phyloP scores from a whole-genome alignment of 148 eudicot genomes.

The Drosera capensis region DNA sequence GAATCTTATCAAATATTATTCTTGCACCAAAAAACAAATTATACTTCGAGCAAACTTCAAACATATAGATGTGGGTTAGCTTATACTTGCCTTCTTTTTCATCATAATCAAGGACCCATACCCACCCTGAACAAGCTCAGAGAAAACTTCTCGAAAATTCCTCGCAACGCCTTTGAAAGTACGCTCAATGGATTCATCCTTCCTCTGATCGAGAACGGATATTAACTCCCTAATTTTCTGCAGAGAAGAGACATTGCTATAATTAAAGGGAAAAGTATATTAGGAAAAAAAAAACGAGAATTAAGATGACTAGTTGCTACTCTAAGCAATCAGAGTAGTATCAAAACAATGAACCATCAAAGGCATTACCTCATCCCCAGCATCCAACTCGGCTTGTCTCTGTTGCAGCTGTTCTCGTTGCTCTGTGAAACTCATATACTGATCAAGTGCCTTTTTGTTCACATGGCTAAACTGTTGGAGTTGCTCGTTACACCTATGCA shows the following conservation, averaged over 20 bases:
- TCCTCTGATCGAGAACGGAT: constrained; percentile 70
- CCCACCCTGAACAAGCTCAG: constrained; percentile 98
- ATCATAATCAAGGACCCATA: constrained; percentile 89
- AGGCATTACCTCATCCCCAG: constrained; percentile 83
- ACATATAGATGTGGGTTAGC: no score
- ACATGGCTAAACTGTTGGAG: constrained; percentile 96
- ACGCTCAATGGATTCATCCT: constrained; percentile 97
- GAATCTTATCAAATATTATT: no score
- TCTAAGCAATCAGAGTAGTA: not conserved
- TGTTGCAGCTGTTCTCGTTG: constrained; percentile 94
- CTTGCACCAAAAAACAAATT: no score
- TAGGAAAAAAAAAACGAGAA: constrained; percentile 2
- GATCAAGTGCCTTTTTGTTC: constrained; percentile 97
- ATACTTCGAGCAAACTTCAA: not conserved
- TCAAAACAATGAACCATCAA: constrained; percentile 1
- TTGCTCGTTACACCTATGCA: constrained; percentile 87
- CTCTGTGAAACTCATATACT: constrained; percentile 92
- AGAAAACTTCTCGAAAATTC: constrained; percentile 93
- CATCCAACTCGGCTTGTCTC: constrained; percentile 92
- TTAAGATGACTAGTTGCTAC: not conserved
- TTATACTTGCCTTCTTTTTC: constrained; percentile 80
- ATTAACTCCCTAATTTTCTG: constrained; percentile 95
- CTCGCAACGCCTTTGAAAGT: constrained; percentile 98
- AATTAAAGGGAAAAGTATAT: not conserved
- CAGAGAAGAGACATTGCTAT: no score